Percentiles rank a stretch among this genome's conserved stretches.
phyloP scores from a whole-genome alignment of 306 rosid species.

The Vigna mungo region DNA sequence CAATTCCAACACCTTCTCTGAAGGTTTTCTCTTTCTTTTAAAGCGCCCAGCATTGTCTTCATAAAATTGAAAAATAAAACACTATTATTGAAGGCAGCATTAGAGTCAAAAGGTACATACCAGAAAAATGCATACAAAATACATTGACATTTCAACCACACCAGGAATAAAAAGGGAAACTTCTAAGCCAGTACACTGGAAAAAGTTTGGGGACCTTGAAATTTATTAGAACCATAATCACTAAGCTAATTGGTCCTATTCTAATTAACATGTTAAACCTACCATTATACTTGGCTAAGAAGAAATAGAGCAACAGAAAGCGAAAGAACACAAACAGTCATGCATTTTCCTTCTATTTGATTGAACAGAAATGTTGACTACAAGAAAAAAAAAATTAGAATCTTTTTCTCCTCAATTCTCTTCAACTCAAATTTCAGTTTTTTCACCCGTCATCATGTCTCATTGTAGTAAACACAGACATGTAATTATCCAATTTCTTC shows the following conservation, averaged over 20 bases:
- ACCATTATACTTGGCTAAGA: background rate
- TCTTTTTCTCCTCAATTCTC: background rate
- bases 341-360: background rate
- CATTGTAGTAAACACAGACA: background rate
- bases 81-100: background rate
- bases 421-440: background rate
- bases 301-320: background rate
- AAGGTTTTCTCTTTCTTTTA: constrained; percentile 82
- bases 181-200: background rate
- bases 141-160: constrained; percentile 4
- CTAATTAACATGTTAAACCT: background rate
- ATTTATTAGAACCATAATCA: background rate
- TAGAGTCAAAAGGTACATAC: background rate
- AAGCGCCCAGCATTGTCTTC: constrained; percentile 67
- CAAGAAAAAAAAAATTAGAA: background rate
- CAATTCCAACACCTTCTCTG: constrained; percentile 84
- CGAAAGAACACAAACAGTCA: background rate
- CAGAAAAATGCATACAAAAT: background rate
- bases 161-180: background rate
- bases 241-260: background rate
- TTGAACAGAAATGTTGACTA: background rate
- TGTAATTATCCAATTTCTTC: background rate
- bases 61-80: background rate
- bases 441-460: background rate
- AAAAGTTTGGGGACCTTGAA: background rate